Percentiles rank a stretch among this genome's conserved stretches.
These are phyloP conservation scores for Fraxinus floribunda DNA, from an alignment of 305 asterid species.

Conservation along the genomic window DNA sequence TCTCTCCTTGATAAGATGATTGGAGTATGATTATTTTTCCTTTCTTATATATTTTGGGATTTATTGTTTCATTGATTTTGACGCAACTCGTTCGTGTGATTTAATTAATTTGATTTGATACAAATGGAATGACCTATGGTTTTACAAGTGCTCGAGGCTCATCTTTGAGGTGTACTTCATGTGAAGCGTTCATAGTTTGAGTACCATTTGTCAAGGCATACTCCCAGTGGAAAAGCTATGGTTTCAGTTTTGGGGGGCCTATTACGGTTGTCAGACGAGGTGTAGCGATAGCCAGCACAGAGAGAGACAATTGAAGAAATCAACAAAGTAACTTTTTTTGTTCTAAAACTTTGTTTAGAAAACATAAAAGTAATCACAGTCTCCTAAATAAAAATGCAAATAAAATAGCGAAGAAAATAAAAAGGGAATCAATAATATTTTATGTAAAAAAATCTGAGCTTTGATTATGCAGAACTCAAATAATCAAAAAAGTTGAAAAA, in stretches of 20 bases:
- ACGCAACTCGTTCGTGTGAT: not conserved
- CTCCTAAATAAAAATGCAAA: not conserved
- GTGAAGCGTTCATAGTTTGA: not conserved
- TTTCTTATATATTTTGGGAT: not conserved
- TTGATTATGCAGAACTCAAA: too few relatives aligned
- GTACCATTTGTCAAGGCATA: not conserved
- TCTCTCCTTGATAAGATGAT: not conserved
- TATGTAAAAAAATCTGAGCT: not conserved
- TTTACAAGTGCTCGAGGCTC: not conserved
- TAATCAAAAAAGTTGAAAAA: too few relatives aligned
- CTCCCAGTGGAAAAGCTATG: not conserved
- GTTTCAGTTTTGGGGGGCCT: not conserved
- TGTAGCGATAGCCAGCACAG: not conserved
- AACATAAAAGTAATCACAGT: not conserved
- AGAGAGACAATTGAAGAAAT: not conserved
- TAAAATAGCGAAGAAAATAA: not conserved
- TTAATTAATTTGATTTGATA: not conserved
- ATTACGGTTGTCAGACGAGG: not conserved
- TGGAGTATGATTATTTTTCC: not conserved
- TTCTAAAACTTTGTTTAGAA: not conserved
- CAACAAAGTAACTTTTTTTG: not conserved
- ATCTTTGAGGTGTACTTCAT: not conserved
- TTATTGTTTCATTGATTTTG: not conserved
- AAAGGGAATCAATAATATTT: not conserved
- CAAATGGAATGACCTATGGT: not conserved